A percentile compares a stretch with the other conserved stretches of the same genome.
These are phyloP conservation scores for Cucumis melo DNA, from an alignment of 306 rosid genomes.

Conservation along the genomic window DNA sequence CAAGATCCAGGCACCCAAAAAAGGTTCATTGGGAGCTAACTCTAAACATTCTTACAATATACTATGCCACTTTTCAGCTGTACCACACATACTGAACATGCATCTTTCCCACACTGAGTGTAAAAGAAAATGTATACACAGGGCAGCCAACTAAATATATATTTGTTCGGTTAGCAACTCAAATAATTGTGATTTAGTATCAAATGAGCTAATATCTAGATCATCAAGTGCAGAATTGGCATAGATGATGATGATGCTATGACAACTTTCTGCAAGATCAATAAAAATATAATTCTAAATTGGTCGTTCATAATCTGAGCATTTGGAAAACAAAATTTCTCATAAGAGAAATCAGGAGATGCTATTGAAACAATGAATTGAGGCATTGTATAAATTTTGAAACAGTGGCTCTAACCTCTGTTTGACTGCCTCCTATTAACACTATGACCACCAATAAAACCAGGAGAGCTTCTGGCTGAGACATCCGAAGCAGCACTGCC, in stretches of 20 bases:
- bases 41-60: not conserved
- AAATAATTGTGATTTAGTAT: not conserved
- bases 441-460: constrained; percentile 88
- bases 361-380: not conserved
- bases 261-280: not conserved
- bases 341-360: not conserved
- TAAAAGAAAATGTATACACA: not conserved
- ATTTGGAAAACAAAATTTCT: not conserved
- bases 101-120: not conserved
- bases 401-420: constrained; percentile 60
- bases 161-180: not conserved
- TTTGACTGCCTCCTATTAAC: constrained; percentile 90
- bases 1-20: not conserved
- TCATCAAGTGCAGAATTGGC: not conserved
- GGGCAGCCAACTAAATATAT: not conserved
- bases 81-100: not conserved
- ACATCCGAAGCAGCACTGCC: constrained; percentile 62
- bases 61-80: not conserved
- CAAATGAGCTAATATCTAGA: not conserved
- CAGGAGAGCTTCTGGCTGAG: constrained; percentile 72
- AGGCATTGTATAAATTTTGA: constrained; percentile 8
- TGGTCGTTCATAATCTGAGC: not conserved
- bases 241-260: not conserved
- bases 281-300: not conserved
- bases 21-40: not conserved